A percentile compares a stretch with the other conserved stretches of the same genome.
Evolutionary conservation across 75 land plant species (phyloP).

Genomic region (Gnetum montanum): DNA sequence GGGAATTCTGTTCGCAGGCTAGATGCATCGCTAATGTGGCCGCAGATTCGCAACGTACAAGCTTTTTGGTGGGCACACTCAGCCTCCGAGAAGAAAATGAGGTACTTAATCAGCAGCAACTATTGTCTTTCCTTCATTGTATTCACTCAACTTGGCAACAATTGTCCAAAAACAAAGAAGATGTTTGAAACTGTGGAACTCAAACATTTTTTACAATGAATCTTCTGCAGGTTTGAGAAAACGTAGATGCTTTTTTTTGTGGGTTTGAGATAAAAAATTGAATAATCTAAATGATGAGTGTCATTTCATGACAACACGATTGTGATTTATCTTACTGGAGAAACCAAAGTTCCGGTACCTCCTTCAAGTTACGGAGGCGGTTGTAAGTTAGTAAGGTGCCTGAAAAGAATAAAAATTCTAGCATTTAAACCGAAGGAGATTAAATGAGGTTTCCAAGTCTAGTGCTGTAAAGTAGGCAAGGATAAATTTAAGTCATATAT

Average conservation of each 20-base stretch:
- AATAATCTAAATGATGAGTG: not conserved
- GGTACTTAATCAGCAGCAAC: constrained; percentile 43
- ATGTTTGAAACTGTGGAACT: no score
- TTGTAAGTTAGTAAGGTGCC: no score
- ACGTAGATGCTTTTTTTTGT: not conserved
- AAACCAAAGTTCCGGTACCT: no score
- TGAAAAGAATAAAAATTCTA: no score
- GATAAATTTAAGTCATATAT: no score
- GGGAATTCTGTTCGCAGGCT: constrained; percentile 35
- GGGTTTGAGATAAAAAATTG: not conserved
- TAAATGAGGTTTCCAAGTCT: no score
- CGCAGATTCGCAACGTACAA: constrained; percentile 67
- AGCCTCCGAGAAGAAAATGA: constrained; percentile 94
- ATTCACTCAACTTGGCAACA: not conserved
- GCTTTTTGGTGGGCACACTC: constrained; percentile 89
- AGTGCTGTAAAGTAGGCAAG: no score
- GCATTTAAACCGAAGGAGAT: no score
- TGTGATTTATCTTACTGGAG: no score
- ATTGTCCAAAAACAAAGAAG: no score
- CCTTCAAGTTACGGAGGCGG: no score
- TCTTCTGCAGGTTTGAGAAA: not conserved
- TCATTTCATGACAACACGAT: no score
- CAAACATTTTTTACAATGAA: not conserved
- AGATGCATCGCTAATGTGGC: constrained; percentile 81
- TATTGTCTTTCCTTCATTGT: not conserved